Percentiles rank a stretch among this genome's conserved stretches.
Conservation (phyloP, 352 stramenopile species). For the Peronospora belbahrii region DNA sequence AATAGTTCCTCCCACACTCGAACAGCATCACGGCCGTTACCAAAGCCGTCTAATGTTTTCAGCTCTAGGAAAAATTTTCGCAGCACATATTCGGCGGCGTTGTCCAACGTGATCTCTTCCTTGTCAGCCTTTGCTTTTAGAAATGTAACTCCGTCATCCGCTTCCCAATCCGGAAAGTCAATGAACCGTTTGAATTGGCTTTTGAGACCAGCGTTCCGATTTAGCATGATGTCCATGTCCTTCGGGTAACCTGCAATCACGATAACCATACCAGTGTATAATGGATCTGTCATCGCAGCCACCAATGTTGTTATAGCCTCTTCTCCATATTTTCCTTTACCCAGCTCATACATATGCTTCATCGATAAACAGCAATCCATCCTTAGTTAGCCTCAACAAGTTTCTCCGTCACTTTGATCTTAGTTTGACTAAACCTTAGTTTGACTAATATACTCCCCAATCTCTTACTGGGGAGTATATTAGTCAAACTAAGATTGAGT, state of each 20-base stretch:
- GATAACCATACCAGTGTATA: slow-evolving; percentile 82
- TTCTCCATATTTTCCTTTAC: slow-evolving; percentile 71
- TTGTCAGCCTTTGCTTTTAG: slow-evolving; percentile 34
- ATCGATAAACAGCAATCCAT: slow-evolving; percentile 90
- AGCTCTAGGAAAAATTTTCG: slow-evolving; percentile 30
- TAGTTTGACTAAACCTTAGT: slow-evolving; percentile 87
- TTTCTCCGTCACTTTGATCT: slow-evolving; percentile 81
- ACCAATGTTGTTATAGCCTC: slow-evolving; percentile 89
- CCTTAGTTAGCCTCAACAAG: slow-evolving; percentile 83
- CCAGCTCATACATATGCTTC: slow-evolving; percentile 86
- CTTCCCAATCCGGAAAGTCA: slow-evolving; percentile 85
- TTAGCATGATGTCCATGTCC: slow-evolving; percentile 87
- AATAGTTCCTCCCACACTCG: slow-evolving; percentile 56
- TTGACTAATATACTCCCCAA: slow-evolving; percentile 84
- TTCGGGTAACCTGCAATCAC: slow-evolving; percentile 86
- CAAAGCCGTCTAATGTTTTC: slow-evolving; percentile 48
- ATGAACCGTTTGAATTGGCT: slow-evolving; percentile 88
- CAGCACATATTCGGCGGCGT: slow-evolving; percentile 22
- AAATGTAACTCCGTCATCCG: slow-evolving; percentile 67
- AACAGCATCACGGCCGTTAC: slow-evolving; percentile 66
- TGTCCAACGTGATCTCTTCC: slow-evolving; percentile 35
- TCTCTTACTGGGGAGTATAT: slow-evolving; percentile 88
- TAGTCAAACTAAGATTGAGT: slow-evolving; percentile 82
- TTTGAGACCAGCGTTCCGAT: slow-evolving; percentile 87
- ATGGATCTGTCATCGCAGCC: slow-evolving; percentile 81